Base-by-base conservation (phyloP, 306 rosid species). In the Inga leiocalycina region DNA sequence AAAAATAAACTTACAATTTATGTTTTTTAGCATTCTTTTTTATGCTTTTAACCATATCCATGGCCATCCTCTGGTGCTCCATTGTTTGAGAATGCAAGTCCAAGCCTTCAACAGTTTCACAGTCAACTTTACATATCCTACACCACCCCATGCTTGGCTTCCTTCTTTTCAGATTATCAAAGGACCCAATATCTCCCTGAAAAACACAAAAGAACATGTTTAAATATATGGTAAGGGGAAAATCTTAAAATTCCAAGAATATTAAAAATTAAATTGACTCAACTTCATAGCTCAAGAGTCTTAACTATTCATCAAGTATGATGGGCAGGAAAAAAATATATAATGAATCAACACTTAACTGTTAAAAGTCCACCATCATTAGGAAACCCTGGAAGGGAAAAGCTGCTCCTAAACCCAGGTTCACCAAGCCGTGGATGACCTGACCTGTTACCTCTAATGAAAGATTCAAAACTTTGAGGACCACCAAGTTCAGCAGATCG, bases 341-440 rank as follows among this genome's bases (percentile, higher is more conserved):
- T 48, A 14, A 30, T 41, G 19, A 43, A 80, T 34, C 79, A 65
- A 81, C 44, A 90, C 98, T 95, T 86, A 91, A 96, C 97, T 86
- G 98, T 71, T 85, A 88, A 84, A 82, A 86, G 70, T 78, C 92
- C 94, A 75, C 89, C 87, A 80, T 87, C 98, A 83, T 82, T 93
- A 69, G 92, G 89, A 85, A 91, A 93, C 48, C 91, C 94, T 75
- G 88, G 86, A 81, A 84, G 91, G 77, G 97, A 90, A 89, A 91
- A 94, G 83, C 92, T 92, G 88, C 99, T 97, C 85, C 99, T 87
- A 81, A 97, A 96, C 81, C 98, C 99, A 82, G 98, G 97, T 82
- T 96, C 99, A 80, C 99, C 99, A 84, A 92, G 89, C 68, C 91
- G 97, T 3, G 92, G 93, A 88, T 90, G 90, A 83, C 86, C 88